phyloP scores from a whole-genome alignment of 306 rosid genomes.

The Lotus japonicus region DNA sequence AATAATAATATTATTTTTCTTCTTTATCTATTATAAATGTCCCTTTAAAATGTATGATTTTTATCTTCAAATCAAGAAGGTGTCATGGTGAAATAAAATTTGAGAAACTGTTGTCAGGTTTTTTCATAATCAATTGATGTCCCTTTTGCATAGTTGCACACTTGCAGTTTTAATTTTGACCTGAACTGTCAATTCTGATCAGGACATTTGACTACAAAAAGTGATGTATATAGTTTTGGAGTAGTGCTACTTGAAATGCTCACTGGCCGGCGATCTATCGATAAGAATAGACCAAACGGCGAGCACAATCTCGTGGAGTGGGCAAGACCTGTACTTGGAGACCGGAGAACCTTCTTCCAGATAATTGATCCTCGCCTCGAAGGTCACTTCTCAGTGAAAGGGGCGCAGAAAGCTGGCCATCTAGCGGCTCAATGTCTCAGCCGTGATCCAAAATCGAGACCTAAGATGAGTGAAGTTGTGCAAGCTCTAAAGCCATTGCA shows the following conservation, averaged over 20 bases:
- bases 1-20: not conserved
- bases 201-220: conserved; percentile 91
- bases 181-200: conserved; percentile 11
- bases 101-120: not conserved
- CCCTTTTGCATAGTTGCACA: not conserved
- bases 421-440: conserved; percentile 78
- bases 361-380: conserved; percentile 86
- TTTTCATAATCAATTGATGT: not conserved
- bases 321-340: conserved; percentile 79
- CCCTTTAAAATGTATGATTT: not conserved
- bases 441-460: conserved; percentile 85
- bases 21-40: not conserved
- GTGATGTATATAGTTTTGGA: conserved; percentile 92
- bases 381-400: conserved; percentile 90
- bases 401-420: conserved; percentile 70
- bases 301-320: conserved; percentile 94
- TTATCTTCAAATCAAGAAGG: not conserved
- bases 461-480: conserved; percentile 79
- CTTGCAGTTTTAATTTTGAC: conserved; percentile 15
- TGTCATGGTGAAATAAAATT: not conserved
- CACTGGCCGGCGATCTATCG: conserved; percentile 83
- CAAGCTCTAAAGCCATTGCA: conserved; percentile 68
- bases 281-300: conserved; percentile 80
- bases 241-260: conserved; percentile 91
- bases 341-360: conserved; percentile 65